Conservation (phyloP, 768 basidiomycete species). For the Kwoniella sp. region DNA sequence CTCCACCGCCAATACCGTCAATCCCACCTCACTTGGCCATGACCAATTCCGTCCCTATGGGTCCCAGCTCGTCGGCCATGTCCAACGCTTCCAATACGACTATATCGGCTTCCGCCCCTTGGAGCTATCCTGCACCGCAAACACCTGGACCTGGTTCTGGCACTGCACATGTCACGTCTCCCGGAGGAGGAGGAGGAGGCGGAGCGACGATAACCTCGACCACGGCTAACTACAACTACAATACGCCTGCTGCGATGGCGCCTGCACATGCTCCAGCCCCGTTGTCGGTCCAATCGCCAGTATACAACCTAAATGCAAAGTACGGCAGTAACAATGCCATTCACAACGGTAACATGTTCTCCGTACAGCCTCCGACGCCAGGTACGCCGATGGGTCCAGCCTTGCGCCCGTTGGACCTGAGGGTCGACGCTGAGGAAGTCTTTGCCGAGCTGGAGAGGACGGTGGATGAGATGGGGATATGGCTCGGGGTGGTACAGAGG, state of each 20-base stretch:
- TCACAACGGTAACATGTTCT: not conserved
- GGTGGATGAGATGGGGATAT: constrained; percentile 73
- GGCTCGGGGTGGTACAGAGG: constrained; percentile 72
- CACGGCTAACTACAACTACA: not conserved
- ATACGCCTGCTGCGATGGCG: not conserved
- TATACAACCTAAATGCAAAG: not conserved
- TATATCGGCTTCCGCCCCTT: constrained; percentile 7
- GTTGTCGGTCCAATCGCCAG: not conserved
- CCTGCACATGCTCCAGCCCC: not conserved
- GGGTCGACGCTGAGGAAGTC: constrained; percentile 65
- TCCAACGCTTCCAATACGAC: constrained; percentile 5
- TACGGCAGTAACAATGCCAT: not conserved
- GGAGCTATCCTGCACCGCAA: not conserved
- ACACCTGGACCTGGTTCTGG: not conserved
- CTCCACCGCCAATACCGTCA: constrained; percentile 14
- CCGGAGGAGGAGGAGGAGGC: not conserved
- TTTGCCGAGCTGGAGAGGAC: constrained; percentile 72
- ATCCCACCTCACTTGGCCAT: constrained; percentile 5
- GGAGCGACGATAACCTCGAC: not conserved
- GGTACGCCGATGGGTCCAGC: constrained; percentile 32
- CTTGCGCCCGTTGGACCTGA: constrained; percentile 72
- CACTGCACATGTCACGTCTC: not conserved
- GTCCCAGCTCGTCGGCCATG: constrained; percentile 3
- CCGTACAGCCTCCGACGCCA: constrained; percentile 4
- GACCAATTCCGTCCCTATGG: not conserved